Evolutionary conservation across 306 rosid species (phyloP), one percentile per base, ranked within the genome.

Genomic region (Castanea crenata): DNA sequence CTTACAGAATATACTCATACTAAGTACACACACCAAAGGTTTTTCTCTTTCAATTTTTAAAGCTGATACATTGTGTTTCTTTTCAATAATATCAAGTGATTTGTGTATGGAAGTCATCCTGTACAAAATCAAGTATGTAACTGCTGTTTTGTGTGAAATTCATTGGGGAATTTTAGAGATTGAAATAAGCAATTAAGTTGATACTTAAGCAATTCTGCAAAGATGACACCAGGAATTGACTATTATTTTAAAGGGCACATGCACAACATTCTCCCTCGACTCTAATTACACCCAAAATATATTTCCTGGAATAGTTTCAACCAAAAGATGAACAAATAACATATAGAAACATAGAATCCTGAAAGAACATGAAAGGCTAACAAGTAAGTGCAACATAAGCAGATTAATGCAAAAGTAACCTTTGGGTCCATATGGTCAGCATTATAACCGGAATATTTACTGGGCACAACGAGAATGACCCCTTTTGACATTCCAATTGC

Each of bases 401-500:
- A 54, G 71, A 16, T 15, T 13, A 74, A 74, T 35, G 10, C 27
- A 74, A 46, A 77, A 34, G 56, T 41, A 84, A 95, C 99, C 99
- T 93, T 95, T 58, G 90, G 86, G 76, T 95, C 99, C 85, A 84
- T 85, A 79, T 73, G 91, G 79, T 95, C 98, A 4, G 88, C 89
- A 34, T 85, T 91, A 84, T 91, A 83, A 84, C 92, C 82, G 76
- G 95, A 91, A 84, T 91, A 93, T 87, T 88, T 95, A 85, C 97
- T 89, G 27, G 98, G 94, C 44, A 91, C 82, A 69, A 91, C 89
- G 79, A 89, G 69, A 56, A 90, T 86, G 79, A 85, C 90, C 61
- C 99, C 99, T 83, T 91, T 93, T 13, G 93, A 74, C 98, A 91
- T 95, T 78, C 97, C 99, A 56, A 93, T 89, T 4, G 97, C 99